Evolutionary conservation across 495 filamentous ascomycete species (phyloP), one percentile per base, ranked within the genome.

Genomic region (Aspergillus conjunctus): DNA sequence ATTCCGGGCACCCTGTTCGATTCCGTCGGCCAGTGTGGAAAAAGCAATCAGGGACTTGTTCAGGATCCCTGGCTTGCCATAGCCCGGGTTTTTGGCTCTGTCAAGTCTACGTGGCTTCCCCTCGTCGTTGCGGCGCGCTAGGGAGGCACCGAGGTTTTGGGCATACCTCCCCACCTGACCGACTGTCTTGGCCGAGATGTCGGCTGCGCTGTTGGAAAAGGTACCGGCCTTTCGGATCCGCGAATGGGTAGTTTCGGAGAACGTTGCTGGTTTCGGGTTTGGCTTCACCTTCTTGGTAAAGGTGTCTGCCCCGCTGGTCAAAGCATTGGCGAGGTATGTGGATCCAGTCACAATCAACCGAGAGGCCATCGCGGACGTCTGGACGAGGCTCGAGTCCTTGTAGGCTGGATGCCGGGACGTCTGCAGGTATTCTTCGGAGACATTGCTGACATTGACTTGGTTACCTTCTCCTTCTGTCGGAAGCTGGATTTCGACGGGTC

Each of bases 31-130:
- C 46, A 98, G 83, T 0, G 94, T 98, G n/a, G 87, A 88, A 71
- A 98, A 98, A 0, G 94, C 94, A 74, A 98, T 97, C 79, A 98
- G 78, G 37, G 86, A 90, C 76, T 97, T 98, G 73, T 98, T 98
- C 60, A 98, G 70, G 26, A 98, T 75, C 7, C 94, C 93, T 0
- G 94, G 93, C 72, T 96, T 96, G 72, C 58, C 58, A 39, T 91
- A 92, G 14, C 78, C 76, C 17, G 81, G 65, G 26, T 85, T 83
- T 12, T 85, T 51, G 0, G 55, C 85, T 65, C 82, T 81, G 39
- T 87, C 87, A 30, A 78, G 79, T 1, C 83, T 83, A 64, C 82
- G 87, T n/a, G 74, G 68, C 21, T 78, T 79, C 49, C 79, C 76
- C 56, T 84, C 81, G 41, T 85, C 81, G 45, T 83, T 84, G 60